A percentile compares a stretch with the other conserved stretches of the same genome.
Evolutionary conservation across 73 alveolate genomes (phyloP).

Genomic region (Halteria grandinella): DNA sequence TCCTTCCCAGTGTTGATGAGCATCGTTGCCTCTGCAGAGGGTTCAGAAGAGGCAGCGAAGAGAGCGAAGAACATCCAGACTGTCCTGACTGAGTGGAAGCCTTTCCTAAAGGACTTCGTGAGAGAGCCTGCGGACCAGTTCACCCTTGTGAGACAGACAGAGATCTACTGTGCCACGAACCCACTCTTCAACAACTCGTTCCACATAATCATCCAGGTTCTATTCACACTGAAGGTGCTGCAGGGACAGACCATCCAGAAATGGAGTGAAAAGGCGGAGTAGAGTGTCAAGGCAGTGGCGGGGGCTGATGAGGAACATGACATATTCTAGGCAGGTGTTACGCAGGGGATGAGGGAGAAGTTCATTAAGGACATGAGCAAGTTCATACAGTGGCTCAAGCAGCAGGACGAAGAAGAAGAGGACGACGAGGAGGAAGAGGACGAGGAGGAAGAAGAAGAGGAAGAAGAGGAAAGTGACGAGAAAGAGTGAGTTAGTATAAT

Average conservation of each 20-base stretch:
- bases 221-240: not conserved
- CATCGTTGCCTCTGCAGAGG: not conserved
- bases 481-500: no score
- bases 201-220: slow-evolving; percentile 41
- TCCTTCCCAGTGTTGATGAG: slow-evolving; percentile 39
- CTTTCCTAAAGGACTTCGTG: slow-evolving; percentile 26
- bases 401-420: no score
- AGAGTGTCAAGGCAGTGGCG: not conserved
- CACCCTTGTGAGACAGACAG: slow-evolving; percentile 16
- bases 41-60: not conserved
- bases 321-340: not conserved
- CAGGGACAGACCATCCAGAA: not conserved
- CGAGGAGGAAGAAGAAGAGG: no score
- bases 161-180: slow-evolving; percentile 29
- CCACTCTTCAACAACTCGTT: slow-evolving; percentile 15
- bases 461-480: no score
- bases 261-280: slow-evolving; percentile 32
- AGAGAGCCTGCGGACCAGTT: slow-evolving; percentile 20
- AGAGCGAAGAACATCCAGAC: slow-evolving; percentile 1
- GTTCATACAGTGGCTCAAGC: no score
- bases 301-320: slow-evolving; percentile 43
- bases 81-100: slow-evolving; percentile 11
- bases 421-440: no score
- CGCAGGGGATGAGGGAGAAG: no score
- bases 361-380: no score